Percentiles rank a stretch among this genome's conserved stretches.
Evolutionary conservation across 1,284 basidiomycete species (phyloP).

Genomic region (Inonotus obliquus): DNA sequence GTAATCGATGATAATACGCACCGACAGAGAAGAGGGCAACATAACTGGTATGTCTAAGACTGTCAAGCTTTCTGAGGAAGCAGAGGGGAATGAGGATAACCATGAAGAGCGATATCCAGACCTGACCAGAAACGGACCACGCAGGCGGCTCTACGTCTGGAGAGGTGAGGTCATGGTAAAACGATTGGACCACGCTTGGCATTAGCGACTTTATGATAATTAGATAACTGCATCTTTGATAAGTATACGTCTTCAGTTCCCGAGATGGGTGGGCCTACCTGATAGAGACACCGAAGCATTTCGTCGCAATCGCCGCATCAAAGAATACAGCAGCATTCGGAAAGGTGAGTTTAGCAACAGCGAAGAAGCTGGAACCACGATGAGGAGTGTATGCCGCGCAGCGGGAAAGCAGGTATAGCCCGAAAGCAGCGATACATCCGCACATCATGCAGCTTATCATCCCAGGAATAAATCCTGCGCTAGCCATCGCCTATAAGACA

Average conservation of each 20-base stretch:
- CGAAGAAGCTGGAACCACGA: slow-evolving; percentile 82
- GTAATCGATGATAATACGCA: slow-evolving; percentile 33
- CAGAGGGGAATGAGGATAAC: slow-evolving; percentile 82
- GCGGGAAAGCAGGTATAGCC: slow-evolving; percentile 84
- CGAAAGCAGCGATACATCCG: slow-evolving; percentile 76
- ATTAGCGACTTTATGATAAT: slow-evolving; percentile 94
- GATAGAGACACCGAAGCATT: slow-evolving; percentile 96
- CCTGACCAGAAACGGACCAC: slow-evolving; percentile 72
- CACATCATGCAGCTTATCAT: slow-evolving; percentile 87
- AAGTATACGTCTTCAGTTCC: not conserved
- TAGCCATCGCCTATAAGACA: slow-evolving; percentile 71
- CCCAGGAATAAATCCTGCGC: slow-evolving; percentile 82
- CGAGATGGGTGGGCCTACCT: slow-evolving; percentile 47
- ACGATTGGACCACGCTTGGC: slow-evolving; percentile 86
- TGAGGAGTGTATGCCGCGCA: slow-evolving; percentile 81
- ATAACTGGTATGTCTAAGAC: slow-evolving; percentile 80
- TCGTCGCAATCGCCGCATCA: slow-evolving; percentile 92
- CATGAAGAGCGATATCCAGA: slow-evolving; percentile 86
- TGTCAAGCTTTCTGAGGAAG: slow-evolving; percentile 83
- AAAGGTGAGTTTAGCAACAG: slow-evolving; percentile 82
- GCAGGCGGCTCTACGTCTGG: slow-evolving; percentile 58
- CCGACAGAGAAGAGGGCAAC: slow-evolving; percentile 83
- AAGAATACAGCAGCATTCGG: slow-evolving; percentile 81
- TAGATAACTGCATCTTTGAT: slow-evolving; percentile 56
- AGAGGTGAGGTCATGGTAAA: slow-evolving; percentile 74